phyloP scores from a whole-genome alignment of 192 early-diverging fungal genomes.

The Umbelopsis sp. region DNA sequence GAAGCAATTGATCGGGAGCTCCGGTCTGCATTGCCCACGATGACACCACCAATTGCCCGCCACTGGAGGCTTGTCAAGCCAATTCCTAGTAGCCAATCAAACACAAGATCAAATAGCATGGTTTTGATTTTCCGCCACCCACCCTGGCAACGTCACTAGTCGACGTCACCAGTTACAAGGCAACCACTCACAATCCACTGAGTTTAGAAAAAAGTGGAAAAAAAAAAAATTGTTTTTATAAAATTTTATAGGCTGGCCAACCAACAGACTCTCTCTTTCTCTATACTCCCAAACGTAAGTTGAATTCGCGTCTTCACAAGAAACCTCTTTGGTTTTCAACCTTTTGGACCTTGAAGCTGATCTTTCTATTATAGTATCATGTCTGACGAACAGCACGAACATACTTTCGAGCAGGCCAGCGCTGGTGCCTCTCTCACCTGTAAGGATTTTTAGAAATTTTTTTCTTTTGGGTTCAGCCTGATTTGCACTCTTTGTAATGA shows the following conservation, averaged over 20 bases:
- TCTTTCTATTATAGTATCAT: slow-evolving; percentile 35
- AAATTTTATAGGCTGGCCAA: slow-evolving; percentile 8
- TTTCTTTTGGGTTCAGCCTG: background rate
- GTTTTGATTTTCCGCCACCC: background rate
- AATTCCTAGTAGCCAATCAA: no score
- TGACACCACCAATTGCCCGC: no score
- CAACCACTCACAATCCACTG: slow-evolving; percentile 1
- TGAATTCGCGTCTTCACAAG: background rate
- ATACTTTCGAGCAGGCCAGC: slow-evolving; percentile 71
- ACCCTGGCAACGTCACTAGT: background rate
- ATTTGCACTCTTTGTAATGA: background rate
- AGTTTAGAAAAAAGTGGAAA: background rate
- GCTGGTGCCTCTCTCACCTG: slow-evolving; percentile 91
- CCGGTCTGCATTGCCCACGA: no score
- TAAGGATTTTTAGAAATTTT: background rate
- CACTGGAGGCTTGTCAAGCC: no score
- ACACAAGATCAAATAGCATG: background rate
- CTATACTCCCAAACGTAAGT: slow-evolving; percentile 8
- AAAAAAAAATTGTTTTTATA: slow-evolving; percentile 19
- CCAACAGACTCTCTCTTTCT: slow-evolving; percentile 1
- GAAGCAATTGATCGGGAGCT: no score
- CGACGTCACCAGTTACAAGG: background rate
- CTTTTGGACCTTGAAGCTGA: background rate
- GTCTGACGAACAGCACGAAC: slow-evolving; percentile 69
- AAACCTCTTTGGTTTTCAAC: background rate